A percentile compares a stretch with the other conserved stretches of the same genome.
Conservation (phyloP, 108 stramenopile genomes). For the Nannochloropsis gaditana region DNA sequence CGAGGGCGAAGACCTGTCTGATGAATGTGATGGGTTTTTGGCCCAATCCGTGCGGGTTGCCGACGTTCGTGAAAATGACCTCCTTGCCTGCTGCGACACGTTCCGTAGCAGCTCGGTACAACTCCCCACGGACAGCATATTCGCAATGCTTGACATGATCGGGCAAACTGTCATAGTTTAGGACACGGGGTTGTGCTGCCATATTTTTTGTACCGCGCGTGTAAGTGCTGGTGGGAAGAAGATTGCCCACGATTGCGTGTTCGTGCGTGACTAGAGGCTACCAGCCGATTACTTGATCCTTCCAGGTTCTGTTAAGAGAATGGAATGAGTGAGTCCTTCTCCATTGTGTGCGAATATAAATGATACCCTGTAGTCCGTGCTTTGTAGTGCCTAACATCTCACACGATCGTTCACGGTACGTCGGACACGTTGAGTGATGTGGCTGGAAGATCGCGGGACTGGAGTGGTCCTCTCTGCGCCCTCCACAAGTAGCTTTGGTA, state of each 20-base stretch:
- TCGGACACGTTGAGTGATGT: too few species aligned
- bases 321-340: too few species aligned
- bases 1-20: conserved; percentile 76
- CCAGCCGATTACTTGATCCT: too few species aligned
- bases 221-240: background rate
- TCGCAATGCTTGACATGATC: conserved; percentile 37
- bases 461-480: too few species aligned
- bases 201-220: background rate
- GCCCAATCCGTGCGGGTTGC: conserved; percentile 92
- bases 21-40: conserved; percentile 80
- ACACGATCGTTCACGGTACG: too few species aligned
- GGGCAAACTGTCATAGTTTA: conserved; percentile 41
- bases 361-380: too few species aligned
- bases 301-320: too few species aligned
- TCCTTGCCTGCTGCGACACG: conserved; percentile 53
- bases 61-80: conserved; percentile 92
- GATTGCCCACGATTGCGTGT: conserved; percentile 13
- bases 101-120: conserved; percentile 46
- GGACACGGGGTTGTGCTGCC: conserved; percentile 15
- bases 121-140: conserved; percentile 50
- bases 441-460: too few species aligned
- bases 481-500: too few species aligned
- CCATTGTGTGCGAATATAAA: too few species aligned
- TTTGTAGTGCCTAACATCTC: too few species aligned
- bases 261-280: too few species aligned